Base-by-base conservation (phyloP, 441 rosid genomes). In the Caryocar brasiliense region DNA sequence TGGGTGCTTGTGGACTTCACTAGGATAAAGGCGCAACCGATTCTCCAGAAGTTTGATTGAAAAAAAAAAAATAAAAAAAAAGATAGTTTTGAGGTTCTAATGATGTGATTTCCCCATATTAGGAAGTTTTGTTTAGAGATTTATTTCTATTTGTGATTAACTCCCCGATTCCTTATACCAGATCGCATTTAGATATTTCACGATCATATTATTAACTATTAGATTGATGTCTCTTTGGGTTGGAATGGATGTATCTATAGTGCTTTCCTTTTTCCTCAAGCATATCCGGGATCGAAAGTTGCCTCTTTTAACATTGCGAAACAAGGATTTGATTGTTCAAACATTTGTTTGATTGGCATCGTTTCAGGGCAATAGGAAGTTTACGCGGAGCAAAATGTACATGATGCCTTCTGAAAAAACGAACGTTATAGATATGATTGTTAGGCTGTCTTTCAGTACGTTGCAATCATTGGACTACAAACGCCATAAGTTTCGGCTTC, bases 61-160 rank as follows among this genome's bases (percentile, higher is more conserved):
- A n/a, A n/a, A n/a, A n/a, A n/a, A n/a, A n/a, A n/a, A n/a, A 15
- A 28, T 56, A 64, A 50, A 46, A 36, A 12, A 24, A 54, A 51
- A 44, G 26, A 33, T 51, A 64, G 55, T 44, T 59, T 62, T 38
- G 53, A 67, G 67, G 51, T 51, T 56, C 51, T 25, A 27, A 35
- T 29, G 54, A 51, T 69, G 39, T 29, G 54, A 51, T 69, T 58
- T 64, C 59, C 67, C 59, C 6, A 5, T 26, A 36, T 18, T 46
- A 53, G 72, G 65, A 61, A 74, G 59, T 74, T 71, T 72, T 70
- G 74, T 50, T 64, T 51, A 15, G 46, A 56, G 65, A 41, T 37
- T 42, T 58, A 36, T 51, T 51, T 35, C 46, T 61, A 28, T 55
- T 37, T 54, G 62, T 56, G 38, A 43, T 51, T 70, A 54, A 52